Conservation (phyloP, 2,329 filamentous ascomycete genomes). For the Nectriaceae sp. region DNA sequence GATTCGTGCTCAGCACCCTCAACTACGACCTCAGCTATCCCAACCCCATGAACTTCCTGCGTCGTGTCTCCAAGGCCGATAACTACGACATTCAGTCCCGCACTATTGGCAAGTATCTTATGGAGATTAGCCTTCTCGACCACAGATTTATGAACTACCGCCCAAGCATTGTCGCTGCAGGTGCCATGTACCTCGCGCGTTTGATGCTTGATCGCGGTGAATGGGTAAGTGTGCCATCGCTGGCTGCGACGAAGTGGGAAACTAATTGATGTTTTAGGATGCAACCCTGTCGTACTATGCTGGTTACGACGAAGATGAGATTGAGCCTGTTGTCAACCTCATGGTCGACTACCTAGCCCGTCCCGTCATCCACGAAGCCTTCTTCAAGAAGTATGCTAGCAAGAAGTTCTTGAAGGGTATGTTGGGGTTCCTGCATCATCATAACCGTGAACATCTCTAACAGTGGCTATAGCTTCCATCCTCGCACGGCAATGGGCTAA, state of each 20-base stretch:
- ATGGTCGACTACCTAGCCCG: constrained; percentile 97
- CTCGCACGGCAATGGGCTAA: constrained; percentile 92
- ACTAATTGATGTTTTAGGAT: constrained; percentile 57
- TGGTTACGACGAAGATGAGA: constrained; percentile 90
- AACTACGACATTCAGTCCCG: constrained; percentile 98
- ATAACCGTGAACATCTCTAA: constrained; percentile 14
- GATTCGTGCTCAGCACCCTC: constrained; percentile 86
- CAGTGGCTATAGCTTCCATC: constrained; percentile 69
- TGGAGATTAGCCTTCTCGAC: constrained; percentile 95
- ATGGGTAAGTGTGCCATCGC: constrained; percentile 67
- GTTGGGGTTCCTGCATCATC: constrained; percentile 22
- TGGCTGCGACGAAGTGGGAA: constrained; percentile 13
- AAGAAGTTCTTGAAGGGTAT: constrained; percentile 99
- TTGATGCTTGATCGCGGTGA: constrained; percentile 86
- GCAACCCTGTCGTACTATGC: constrained; percentile 86
- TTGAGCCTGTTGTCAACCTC: constrained; percentile 85
- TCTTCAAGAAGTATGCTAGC: constrained; percentile 99
- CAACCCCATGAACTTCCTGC: constrained; percentile 99
- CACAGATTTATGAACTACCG: constrained; percentile 90
- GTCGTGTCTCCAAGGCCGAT: constrained; percentile 97
- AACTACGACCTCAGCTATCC: constrained; percentile 98
- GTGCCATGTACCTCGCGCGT: constrained; percentile 92
- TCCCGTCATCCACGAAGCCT: constrained; percentile 90
- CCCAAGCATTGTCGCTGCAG: constrained; percentile 87
- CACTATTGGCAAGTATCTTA: constrained; percentile 95